These are phyloP conservation scores for Solanum verrucosum DNA, from an alignment of 257 asterid genomes.

Conservation along the genomic window DNA sequence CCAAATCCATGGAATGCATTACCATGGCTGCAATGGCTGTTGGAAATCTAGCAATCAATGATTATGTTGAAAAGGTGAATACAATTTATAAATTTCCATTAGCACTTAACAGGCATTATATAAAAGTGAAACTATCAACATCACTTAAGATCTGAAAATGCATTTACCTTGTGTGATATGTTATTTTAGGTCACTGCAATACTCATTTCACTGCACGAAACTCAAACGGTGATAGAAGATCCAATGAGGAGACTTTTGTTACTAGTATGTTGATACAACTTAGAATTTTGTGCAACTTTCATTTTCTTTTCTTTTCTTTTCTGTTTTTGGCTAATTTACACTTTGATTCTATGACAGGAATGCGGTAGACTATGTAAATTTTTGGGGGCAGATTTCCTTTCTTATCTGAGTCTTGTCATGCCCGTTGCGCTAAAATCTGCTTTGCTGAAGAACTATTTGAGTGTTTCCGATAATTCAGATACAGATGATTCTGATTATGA, in stretches of 20 bases:
- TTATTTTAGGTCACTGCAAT: not conserved
- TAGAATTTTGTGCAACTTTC: not conserved
- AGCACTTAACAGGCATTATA: not conserved
- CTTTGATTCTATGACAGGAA: not conserved
- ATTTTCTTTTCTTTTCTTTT: not conserved
- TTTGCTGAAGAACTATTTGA: not conserved
- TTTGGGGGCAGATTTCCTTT: not conserved
- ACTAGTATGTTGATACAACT: not conserved
- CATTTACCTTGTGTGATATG: not conserved
- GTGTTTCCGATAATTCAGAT: not conserved
- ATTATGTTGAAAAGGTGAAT: not conserved
- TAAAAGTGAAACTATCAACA: not conserved
- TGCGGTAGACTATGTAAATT: not conserved
- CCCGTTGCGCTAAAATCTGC: not conserved
- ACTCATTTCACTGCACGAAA: not conserved
- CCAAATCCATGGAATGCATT: not conserved
- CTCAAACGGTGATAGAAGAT: not conserved
- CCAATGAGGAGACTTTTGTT: not conserved
- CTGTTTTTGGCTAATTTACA: not conserved
- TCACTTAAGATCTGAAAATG: not conserved
- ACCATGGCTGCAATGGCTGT: not conserved
- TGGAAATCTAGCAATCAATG: not conserved
- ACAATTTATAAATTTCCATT: not conserved
- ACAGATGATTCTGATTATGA: constrained; percentile 2
- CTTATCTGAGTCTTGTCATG: not conserved